Conservation (phyloP, 805 yeast species). For the Saturnispora mendoncae region DNA sequence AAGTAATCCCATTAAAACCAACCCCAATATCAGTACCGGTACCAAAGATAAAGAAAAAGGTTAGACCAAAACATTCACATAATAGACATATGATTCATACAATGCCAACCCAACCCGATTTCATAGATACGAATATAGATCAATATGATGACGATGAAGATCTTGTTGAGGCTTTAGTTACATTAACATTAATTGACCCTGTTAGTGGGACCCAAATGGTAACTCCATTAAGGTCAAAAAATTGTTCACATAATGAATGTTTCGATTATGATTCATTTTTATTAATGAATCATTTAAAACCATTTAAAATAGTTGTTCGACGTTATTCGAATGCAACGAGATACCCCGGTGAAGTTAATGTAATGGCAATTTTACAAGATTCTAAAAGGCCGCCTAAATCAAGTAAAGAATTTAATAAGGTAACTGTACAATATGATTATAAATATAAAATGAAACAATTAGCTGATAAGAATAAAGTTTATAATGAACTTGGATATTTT, state of each 20-base stretch:
- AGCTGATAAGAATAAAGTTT: conserved; percentile 14
- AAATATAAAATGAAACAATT: conserved; percentile 16
- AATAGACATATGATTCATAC: conserved; percentile 13
- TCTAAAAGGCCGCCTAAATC: conserved; percentile 21
- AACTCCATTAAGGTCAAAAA: conserved; percentile 26
- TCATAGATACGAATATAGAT: conserved; percentile 13
- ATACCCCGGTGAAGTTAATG: conserved; percentile 15
- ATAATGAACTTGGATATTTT: conserved; percentile 26
- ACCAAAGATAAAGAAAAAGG: conserved; percentile 4
- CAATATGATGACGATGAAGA: conserved; percentile 23
- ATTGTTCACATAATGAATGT: conserved; percentile 30
- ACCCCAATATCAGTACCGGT: not conserved
- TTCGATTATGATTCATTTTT: conserved; percentile 28
- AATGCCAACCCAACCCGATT: conserved; percentile 19
- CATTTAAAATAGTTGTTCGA: conserved; percentile 22
- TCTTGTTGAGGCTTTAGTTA: conserved; percentile 22
- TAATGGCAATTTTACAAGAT: conserved; percentile 20
- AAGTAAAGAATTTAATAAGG: conserved; percentile 18
- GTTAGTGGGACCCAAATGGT: conserved; percentile 23
- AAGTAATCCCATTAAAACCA: not conserved
- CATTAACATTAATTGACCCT: conserved; percentile 28
- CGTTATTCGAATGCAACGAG: conserved; percentile 12
- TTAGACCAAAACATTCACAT: conserved; percentile 11
- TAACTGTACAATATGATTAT: conserved; percentile 20
- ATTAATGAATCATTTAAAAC: conserved; percentile 22